Evolutionary conservation across 345 rosid genomes (phyloP).

Genomic region (Nasturtium officinale): DNA sequence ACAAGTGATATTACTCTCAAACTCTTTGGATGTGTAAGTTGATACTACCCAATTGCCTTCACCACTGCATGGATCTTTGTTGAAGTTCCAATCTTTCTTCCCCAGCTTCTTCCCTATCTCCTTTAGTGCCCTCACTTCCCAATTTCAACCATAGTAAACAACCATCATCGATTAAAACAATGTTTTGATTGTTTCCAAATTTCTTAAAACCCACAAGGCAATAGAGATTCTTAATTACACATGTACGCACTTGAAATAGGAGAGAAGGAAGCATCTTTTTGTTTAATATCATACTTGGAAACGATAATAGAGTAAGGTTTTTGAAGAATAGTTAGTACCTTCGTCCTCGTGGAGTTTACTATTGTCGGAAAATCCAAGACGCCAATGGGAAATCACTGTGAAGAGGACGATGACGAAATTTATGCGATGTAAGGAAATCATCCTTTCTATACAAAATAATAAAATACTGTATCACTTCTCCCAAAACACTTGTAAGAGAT

Average conservation of each 20-base stretch:
- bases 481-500: slow-evolving; percentile 29
- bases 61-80: slow-evolving; percentile 77
- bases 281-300: not conserved
- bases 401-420: slow-evolving; percentile 34
- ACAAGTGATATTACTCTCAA: slow-evolving; percentile 64
- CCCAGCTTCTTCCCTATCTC: slow-evolving; percentile 66
- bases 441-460: not conserved
- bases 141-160: not conserved
- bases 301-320: not conserved
- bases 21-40: slow-evolving; percentile 40
- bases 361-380: slow-evolving; percentile 30
- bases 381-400: slow-evolving; percentile 14
- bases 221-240: no score
- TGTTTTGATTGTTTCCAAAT: not conserved
- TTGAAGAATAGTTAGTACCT: slow-evolving; percentile 31
- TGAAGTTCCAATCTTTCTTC: slow-evolving; percentile 73
- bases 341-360: slow-evolving; percentile 37
- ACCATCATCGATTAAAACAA: not conserved
- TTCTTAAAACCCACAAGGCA: not conserved
- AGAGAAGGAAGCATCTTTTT: not conserved
- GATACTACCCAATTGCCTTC: slow-evolving; percentile 56
- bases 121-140: slow-evolving; percentile 65
- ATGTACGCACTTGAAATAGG: no score
- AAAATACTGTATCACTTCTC: slow-evolving; percentile 27
- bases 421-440: slow-evolving; percentile 16